Percentiles rank a stretch among this genome's conserved stretches.
These are phyloP conservation scores for Przewalskia tangutica DNA, from an alignment of 257 asterid genomes.

Conservation along the genomic window DNA sequence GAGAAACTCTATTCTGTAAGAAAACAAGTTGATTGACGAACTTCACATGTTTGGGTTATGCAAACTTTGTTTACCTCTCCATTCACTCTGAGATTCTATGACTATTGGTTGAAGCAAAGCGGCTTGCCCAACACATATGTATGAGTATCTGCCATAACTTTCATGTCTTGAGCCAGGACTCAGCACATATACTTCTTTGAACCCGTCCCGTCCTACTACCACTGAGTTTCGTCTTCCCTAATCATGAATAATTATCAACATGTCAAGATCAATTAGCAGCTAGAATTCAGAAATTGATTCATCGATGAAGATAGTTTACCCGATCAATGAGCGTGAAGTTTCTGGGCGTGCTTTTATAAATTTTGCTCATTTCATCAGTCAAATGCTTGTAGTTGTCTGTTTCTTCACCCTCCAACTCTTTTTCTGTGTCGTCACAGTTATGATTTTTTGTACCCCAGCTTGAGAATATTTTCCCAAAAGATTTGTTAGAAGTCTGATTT, in stretches of 20 bases:
- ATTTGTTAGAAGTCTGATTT: slow-evolving; percentile 7
- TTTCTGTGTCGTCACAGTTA: slow-evolving; percentile 3
- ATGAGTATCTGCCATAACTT: slow-evolving; percentile 47
- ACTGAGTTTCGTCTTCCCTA: slow-evolving; percentile 84
- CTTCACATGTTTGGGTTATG: slow-evolving; percentile 55
- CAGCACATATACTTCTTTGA: slow-evolving; percentile 55
- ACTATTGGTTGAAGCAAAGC: slow-evolving; percentile 57
- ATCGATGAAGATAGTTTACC: slow-evolving; percentile 22
- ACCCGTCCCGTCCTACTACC: slow-evolving; percentile 42
- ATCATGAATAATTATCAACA: background rate
- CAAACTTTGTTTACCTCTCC: slow-evolving; percentile 59
- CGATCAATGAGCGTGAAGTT: slow-evolving; percentile 60
- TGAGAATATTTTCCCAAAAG: slow-evolving; percentile 29
- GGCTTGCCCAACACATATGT: slow-evolving; percentile 57
- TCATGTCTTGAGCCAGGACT: slow-evolving; percentile 80
- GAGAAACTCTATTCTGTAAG: background rate
- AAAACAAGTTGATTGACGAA: background rate
- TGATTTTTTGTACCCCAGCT: slow-evolving; percentile 12
- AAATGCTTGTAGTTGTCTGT: slow-evolving; percentile 61
- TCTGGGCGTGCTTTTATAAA: slow-evolving; percentile 56
- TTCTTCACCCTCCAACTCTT: slow-evolving; percentile 49
- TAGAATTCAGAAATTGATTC: background rate
- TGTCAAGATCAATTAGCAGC: background rate
- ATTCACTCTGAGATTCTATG: slow-evolving; percentile 39
- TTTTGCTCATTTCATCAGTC: slow-evolving; percentile 47